phyloP scores from a whole-genome alignment of 257 asterid species.

The Anisodus tanguticus region DNA sequence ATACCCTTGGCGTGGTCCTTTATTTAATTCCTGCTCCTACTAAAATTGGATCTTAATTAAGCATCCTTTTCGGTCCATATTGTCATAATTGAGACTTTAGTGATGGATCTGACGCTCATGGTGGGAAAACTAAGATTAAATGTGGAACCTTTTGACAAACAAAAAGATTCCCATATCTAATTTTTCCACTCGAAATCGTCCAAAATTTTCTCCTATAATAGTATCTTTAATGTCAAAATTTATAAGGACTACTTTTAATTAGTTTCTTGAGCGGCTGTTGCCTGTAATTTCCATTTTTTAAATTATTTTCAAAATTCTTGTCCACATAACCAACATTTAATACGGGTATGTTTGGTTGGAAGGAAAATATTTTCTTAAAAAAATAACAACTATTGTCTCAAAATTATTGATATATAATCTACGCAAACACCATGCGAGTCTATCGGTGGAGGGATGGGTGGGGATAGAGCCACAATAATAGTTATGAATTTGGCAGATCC shows the following conservation, averaged over 20 bases:
- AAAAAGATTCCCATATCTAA: background rate
- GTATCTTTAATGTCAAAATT: background rate
- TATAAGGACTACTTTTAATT: background rate
- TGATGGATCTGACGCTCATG: too few species aligned
- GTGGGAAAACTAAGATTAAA: background rate
- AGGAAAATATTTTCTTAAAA: too few species aligned
- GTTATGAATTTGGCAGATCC: too few species aligned
- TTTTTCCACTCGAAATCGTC: background rate
- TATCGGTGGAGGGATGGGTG: too few species aligned
- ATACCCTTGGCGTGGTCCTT: background rate
- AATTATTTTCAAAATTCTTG: background rate
- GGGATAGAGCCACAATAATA: too few species aligned
- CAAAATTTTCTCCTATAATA: background rate
- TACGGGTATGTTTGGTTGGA: too few species aligned
- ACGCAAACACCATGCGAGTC: too few species aligned
- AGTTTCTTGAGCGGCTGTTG: background rate
- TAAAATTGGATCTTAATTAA: background rate
- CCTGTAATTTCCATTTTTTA: background rate
- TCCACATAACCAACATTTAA: background rate
- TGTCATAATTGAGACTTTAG: background rate
- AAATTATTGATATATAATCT: too few species aligned
- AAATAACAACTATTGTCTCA: too few species aligned
- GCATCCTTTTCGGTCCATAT: background rate
- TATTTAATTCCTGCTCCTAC: background rate
- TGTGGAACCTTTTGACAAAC: conserved; percentile 23